phyloP scores from a whole-genome alignment of 2,329 filamentous ascomycete species.

The Cladophialophora carrionii region DNA sequence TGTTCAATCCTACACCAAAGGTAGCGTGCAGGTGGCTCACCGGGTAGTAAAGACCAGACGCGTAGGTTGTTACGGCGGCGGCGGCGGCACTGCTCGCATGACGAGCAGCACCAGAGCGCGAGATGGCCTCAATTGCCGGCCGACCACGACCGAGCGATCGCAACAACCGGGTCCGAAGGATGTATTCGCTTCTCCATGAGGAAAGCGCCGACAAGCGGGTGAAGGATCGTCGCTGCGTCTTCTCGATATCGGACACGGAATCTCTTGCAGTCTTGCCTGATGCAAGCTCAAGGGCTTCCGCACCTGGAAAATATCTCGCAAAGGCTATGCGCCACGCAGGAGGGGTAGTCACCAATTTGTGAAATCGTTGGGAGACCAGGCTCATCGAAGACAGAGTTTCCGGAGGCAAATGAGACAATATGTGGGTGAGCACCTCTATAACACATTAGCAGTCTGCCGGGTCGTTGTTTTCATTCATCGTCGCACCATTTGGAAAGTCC shows the following conservation, averaged over 20 bases:
- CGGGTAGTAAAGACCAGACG: constrained; percentile 76
- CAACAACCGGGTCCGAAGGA: constrained; percentile 80
- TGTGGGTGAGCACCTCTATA: constrained; percentile 86
- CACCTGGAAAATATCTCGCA: constrained; percentile 82
- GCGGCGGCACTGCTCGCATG: constrained; percentile 64
- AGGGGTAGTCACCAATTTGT: constrained; percentile 81
- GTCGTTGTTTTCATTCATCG: not conserved
- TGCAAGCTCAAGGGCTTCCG: constrained; percentile 57
- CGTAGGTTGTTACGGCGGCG: constrained; percentile 79
- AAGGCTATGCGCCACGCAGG: constrained; percentile 95
- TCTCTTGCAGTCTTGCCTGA: constrained; percentile 47
- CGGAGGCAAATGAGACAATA: constrained; percentile 85
- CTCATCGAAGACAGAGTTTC: constrained; percentile 80
- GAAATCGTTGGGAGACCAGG: constrained; percentile 84
- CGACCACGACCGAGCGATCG: constrained; percentile 81
- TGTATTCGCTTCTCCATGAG: constrained; percentile 97
- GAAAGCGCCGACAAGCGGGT: constrained; percentile 77
- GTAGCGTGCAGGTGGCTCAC: constrained; percentile 79
- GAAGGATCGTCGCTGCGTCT: constrained; percentile 76
- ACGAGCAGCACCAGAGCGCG: constrained; percentile 58
- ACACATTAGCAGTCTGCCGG: constrained; percentile 34
- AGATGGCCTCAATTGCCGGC: constrained; percentile 61
- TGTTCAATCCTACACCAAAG: constrained; percentile 68
- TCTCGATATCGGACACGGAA: constrained; percentile 50
- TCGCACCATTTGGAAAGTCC: constrained; percentile 77